phyloP scores from a whole-genome alignment of 495 filamentous ascomycete species.

The Daldinia concentrica region DNA sequence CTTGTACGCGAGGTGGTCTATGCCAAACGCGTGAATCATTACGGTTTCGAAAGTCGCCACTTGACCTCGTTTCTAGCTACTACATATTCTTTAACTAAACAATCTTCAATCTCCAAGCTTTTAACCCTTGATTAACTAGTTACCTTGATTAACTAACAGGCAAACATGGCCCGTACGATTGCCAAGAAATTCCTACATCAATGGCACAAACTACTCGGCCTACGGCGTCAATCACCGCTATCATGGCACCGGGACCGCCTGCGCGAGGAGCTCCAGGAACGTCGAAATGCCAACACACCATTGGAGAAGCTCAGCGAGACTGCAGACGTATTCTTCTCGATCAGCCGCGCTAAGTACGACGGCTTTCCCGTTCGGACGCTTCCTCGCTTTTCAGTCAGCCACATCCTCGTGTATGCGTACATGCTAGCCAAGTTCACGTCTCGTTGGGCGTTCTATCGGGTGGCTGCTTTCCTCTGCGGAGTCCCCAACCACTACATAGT shows the following conservation, averaged over 20 bases:
- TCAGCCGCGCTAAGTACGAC: constrained; percentile 53
- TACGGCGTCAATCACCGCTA: constrained; percentile 51
- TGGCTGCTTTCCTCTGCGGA: constrained; percentile 53
- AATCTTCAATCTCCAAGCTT: not conserved
- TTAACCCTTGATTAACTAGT: not conserved
- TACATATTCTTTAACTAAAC: not conserved
- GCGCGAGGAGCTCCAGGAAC: constrained; percentile 57
- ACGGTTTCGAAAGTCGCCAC: too few species aligned
- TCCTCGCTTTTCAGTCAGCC: constrained; percentile 46
- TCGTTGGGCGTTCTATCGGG: constrained; percentile 60
- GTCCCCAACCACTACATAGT: constrained; percentile 43
- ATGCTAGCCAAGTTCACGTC: constrained; percentile 63
- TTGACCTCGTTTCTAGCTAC: too few species aligned
- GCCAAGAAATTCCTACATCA: constrained; percentile 39
- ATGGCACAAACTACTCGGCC: constrained; percentile 55
- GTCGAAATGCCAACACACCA: constrained; percentile 46
- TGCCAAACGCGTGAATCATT: too few species aligned
- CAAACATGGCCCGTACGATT: not conserved
- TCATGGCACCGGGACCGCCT: constrained; percentile 60
- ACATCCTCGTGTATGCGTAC: constrained; percentile 54
- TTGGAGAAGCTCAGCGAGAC: constrained; percentile 59
- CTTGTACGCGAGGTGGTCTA: too few species aligned
- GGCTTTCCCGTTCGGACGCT: constrained; percentile 9
- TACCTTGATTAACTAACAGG: not conserved
- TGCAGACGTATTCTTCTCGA: constrained; percentile 63